Conservation (phyloP, 2,329 filamentous ascomycete species). For the Penicillium italicum region DNA sequence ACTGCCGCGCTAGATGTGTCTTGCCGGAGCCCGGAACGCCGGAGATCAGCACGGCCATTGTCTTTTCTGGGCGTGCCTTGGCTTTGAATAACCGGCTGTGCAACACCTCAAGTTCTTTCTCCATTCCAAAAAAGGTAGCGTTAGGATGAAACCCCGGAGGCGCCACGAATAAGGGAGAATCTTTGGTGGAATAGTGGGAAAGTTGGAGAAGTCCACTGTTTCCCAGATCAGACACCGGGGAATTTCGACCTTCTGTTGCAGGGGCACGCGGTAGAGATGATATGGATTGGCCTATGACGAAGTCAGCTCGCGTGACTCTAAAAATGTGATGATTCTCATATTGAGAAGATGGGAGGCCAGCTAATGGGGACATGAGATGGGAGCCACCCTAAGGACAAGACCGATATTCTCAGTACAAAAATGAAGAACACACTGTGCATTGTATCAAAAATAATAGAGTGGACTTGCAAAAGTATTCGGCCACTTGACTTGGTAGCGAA, state of each 20-base stretch:
- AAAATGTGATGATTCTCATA: slow-evolving; percentile 10
- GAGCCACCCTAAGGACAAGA: slow-evolving; percentile 15
- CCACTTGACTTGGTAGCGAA: neutral
- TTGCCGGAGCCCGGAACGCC: slow-evolving; percentile 66
- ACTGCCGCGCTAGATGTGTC: slow-evolving; percentile 65
- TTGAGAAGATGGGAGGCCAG: slow-evolving; percentile 13
- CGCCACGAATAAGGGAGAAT: slow-evolving; percentile 40
- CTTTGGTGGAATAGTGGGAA: slow-evolving; percentile 23
- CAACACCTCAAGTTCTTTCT: slow-evolving; percentile 56
- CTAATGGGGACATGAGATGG: slow-evolving; percentile 15
- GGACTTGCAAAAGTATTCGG: neutral
- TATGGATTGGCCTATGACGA: slow-evolving; percentile 32
- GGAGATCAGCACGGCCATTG: slow-evolving; percentile 61
- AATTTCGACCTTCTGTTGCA: slow-evolving; percentile 25
- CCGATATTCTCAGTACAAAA: slow-evolving; percentile 17
- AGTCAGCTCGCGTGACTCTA: slow-evolving; percentile 36
- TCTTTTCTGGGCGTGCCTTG: slow-evolving; percentile 55
- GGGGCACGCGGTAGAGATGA: slow-evolving; percentile 20
- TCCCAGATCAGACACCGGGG: slow-evolving; percentile 25
- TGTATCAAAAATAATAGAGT: neutral
- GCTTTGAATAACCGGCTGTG: slow-evolving; percentile 59
- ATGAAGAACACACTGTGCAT: neutral
- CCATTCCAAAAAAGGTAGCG: slow-evolving; percentile 59
- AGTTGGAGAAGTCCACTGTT: slow-evolving; percentile 23
- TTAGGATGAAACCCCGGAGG: slow-evolving; percentile 62